These are phyloP conservation scores for Aspergillus ruber DNA, from an alignment of 2,329 filamentous ascomycete species.

Conservation along the genomic window DNA sequence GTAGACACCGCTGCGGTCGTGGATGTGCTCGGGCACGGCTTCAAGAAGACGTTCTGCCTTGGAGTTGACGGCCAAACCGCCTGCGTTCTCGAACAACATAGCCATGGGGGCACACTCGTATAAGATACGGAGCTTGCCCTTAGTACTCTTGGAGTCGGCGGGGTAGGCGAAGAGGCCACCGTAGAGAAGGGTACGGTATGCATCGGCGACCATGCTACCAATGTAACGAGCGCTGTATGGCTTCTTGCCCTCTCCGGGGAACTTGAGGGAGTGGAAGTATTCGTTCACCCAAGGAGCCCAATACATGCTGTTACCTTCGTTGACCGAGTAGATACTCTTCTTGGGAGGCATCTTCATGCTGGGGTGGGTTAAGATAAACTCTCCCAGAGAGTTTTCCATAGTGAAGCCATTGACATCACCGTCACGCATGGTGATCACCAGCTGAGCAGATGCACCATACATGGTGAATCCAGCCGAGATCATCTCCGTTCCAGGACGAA, in stretches of 20 bases:
- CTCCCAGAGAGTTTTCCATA: slow-evolving; percentile 89
- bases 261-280: slow-evolving; percentile 88
- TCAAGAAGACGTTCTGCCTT: slow-evolving; percentile 87
- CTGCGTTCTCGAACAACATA: slow-evolving; percentile 97
- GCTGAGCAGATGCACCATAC: slow-evolving; percentile 94
- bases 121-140: slow-evolving; percentile 93
- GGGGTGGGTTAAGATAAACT: slow-evolving; percentile 97
- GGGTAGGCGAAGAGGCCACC: slow-evolving; percentile 97
- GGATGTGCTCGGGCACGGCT: slow-evolving; percentile 83
- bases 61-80: slow-evolving; percentile 85
- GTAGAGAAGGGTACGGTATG: slow-evolving; percentile 90
- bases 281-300: slow-evolving; percentile 83
- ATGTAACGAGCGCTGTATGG: slow-evolving; percentile 96
- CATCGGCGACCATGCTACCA: slow-evolving; percentile 96
- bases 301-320: slow-evolving; percentile 96
- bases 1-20: slow-evolving; percentile 93
- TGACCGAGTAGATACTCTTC: slow-evolving; percentile 90
- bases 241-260: slow-evolving; percentile 63
- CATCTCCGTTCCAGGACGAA: slow-evolving; percentile 83
- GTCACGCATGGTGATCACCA: slow-evolving; percentile 94
- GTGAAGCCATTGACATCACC: slow-evolving; percentile 95
- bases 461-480: slow-evolving; percentile 98
- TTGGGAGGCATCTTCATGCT: slow-evolving; percentile 79
- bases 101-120: slow-evolving; percentile 99
- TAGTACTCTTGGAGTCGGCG: slow-evolving; percentile 94